Evolutionary conservation across 2,329 filamentous ascomycete species (phyloP), one percentile per base, ranked within the genome.

Genomic region (Pseudophaeomoniella oleicola): DNA sequence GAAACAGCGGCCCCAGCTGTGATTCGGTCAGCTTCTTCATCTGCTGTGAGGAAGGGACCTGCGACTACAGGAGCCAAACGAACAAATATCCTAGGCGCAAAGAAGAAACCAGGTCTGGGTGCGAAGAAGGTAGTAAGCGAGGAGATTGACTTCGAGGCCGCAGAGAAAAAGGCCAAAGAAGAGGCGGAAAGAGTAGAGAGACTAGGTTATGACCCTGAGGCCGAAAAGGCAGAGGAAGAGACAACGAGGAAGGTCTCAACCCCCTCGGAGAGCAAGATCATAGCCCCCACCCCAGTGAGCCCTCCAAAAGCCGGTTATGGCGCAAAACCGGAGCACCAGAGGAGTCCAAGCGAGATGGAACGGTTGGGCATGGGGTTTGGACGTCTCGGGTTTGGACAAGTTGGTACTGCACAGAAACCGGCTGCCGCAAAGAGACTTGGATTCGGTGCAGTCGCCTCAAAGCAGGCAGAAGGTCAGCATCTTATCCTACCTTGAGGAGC

Each of bases 141-240:
- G 46, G 63, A 77, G 10, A 87, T 98, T 44, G 88, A 98, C 63
- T 98, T 98, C 51, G 90, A 98, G 45, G 90, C 88, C 57, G 90
- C 87, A 3, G 90, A 98, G 67, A 85, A 83, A 60, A 94, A 92
- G 63, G 90, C 90, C 31, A 93, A 88, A 58, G 90, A 96, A 60
- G 90, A 98, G 60, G 90, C 87, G 2, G 90, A 96, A 59, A 79
- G 90, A 47, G 90, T 94, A 54, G 86, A 81, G 56, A 94, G 93
- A 62, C 67, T 98, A 15, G 90, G 90, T 29, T 98, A 98, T 52
- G 86, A 98, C 50, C 85, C 87, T 1, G 81, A 94, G 44, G 87
- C 85, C 14, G 88, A 93, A 58, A 72, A 72, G 47, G 71, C 59
- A 4, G 58, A 60, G 43, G 49, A 53, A 9, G 49, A 52, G 16